Evolutionary conservation across 768 basidiomycete species (phyloP), one percentile per base, ranked within the genome.

Genomic region (Trametes cubensis): DNA sequence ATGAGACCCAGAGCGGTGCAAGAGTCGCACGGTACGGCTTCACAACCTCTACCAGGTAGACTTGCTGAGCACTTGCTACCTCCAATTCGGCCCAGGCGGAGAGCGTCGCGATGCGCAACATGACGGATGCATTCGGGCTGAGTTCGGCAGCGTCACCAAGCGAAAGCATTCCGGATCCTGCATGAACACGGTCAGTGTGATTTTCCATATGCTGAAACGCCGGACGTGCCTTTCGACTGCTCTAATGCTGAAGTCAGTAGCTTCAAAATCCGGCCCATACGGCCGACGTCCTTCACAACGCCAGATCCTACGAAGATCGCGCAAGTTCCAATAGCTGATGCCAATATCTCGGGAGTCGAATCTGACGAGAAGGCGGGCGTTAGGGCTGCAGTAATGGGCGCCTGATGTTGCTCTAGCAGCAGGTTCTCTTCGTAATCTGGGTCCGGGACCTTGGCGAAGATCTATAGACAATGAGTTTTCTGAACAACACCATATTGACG

Each of bases 281-380:
- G 81, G 46, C 77, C 77, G 4, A 95, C 83, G 73, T 98, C 94
- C 71, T 92, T 95, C 25, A 97, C 90, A 17, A 98, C 87, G 8
- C 97, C 96, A 69, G 91, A 94, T 1, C 96, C 95, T 8, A 98
- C 94, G 69, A 96, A 98, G 8, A 94, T 83, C 2, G 96, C 97
- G 68, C 96, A 98, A 11, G 94, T 90, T 70, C 94, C 86, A 18
- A 98, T 87, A 1, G 95, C 96, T 25, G 92, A 88, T 0, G 95
- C 92, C 42, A 98, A 71, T 34, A 98, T 95, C 72, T 99, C 96
- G 0, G 96, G 96, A 0, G 94, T 94, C 0, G 95, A 93, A 71
- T 98, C 97, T 0, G 93, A 83, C 1, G 94, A 94, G 70, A 99
- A 98, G 0, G 95, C 95, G 0, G 97, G 96, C 0, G 96, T 98